Evolutionary conservation across 768 basidiomycete genomes (phyloP), one percentile per base, ranked within the genome.

Genomic region (Hydnomerulius pinastri): DNA sequence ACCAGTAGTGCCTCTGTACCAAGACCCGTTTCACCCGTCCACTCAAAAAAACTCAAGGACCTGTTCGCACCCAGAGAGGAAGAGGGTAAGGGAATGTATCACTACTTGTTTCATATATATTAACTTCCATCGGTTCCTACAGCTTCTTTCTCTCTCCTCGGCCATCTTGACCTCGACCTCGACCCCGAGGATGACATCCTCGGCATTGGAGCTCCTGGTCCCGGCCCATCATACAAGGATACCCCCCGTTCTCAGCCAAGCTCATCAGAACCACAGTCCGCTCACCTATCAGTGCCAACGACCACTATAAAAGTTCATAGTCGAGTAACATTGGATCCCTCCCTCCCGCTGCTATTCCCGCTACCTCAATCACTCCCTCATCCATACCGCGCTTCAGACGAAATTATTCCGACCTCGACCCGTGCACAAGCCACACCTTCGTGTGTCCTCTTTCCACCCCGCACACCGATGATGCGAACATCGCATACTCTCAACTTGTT

Each of bases 71-170:
- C 87, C 0, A 75, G 74, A 18, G 83, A 84, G 55, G 82, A 83
- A 50, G 79, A 85, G 61, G 79, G 87, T 85, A 56, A n/a, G 72
- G n/a, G 63, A 0, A 7, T n/a, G 17, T 37, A 15, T 50, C 13
- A 40, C 32, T n/a, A 9, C 39, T 21, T 48, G 43, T 43, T 2
- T 23, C 28, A 9, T 44, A 45, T 41, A 32, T 46, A 10, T 44
- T 28, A 20, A 2, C 18, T 33, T 28, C n/a, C n/a, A n/a, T n/a
- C n/a, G n/a, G n/a, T n/a, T n/a, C 23, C 43, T 7, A 5, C 52
- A 86, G 85, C 69, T 35, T 80, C 80, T 18, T 92, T 92, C 67
- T 90, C 90, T 10, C 73, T 92, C n/a, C 73, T 91, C 4, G 79
- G 78, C 0, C 83, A 90, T 54, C 78, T 92, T 29, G 83, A 88